Evolutionary conservation across 2,329 filamentous ascomycete species (phyloP).

Genomic region (Fusarium nisikadoi): DNA sequence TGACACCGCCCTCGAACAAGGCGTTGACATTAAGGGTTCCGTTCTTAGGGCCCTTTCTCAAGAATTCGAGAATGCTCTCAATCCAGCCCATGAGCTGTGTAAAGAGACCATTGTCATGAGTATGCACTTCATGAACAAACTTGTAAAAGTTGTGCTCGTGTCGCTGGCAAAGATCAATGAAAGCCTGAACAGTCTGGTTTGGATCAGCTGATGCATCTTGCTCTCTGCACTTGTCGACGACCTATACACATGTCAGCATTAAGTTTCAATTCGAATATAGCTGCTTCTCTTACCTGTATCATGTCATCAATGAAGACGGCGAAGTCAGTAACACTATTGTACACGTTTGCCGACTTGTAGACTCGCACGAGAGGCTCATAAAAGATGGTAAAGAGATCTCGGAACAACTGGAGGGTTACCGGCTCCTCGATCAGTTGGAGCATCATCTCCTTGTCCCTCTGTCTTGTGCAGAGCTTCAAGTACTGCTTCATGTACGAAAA

Average conservation of each 20-base stretch:
- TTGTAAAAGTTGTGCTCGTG: constrained; percentile 99
- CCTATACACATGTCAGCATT: constrained; percentile 51
- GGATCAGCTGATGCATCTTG: constrained; percentile 92
- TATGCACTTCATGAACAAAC: constrained; percentile 97
- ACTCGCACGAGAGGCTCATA: constrained; percentile 97
- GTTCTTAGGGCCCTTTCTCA: constrained; percentile 85
- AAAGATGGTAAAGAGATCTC: constrained; percentile 97
- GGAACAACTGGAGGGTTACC: constrained; percentile 94
- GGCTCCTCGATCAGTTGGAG: constrained; percentile 93
- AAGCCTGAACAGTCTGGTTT: constrained; percentile 97
- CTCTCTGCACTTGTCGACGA: constrained; percentile 72
- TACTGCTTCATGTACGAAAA: constrained; percentile 96
- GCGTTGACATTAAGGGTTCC: constrained; percentile 95
- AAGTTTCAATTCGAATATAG: background rate
- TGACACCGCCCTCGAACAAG: constrained; percentile 83
- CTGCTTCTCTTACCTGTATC: constrained; percentile 71
- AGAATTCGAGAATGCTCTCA: constrained; percentile 92
- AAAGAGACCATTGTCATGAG: constrained; percentile 96
- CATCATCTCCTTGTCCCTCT: constrained; percentile 98
- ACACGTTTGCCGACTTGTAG: constrained; percentile 98
- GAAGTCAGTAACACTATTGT: constrained; percentile 97
- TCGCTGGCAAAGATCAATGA: constrained; percentile 94
- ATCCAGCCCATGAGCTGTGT: constrained; percentile 97
- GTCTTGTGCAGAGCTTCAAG: constrained; percentile 88
- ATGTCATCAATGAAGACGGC: constrained; percentile 92